phyloP scores from a whole-genome alignment of 2,329 filamentous ascomycete genomes.

The Cladosporium cucumerinum region DNA sequence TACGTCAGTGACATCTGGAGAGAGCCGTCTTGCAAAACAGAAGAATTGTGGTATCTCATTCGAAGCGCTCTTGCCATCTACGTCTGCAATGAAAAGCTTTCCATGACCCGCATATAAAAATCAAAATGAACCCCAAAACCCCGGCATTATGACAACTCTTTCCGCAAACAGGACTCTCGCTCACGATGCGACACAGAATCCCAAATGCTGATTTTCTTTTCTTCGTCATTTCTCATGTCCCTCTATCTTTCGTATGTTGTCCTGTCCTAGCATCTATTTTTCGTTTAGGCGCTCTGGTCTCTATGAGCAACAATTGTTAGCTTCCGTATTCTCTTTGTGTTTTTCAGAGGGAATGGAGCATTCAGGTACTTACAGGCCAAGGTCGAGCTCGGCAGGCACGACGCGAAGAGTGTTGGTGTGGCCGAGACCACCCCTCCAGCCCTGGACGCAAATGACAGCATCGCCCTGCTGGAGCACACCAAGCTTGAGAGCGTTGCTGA shows the following conservation, averaged over 20 bases:
- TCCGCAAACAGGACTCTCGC: not conserved
- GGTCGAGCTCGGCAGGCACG: slow-evolving; percentile 49
- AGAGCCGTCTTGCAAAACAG: not conserved
- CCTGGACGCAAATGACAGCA: slow-evolving; percentile 78
- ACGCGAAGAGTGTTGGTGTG: slow-evolving; percentile 76
- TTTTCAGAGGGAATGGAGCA: too few species aligned
- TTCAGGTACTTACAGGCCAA: slow-evolving; percentile 37
- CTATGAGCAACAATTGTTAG: not conserved
- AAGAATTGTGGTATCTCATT: slow-evolving; percentile 10
- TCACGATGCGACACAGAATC: not conserved
- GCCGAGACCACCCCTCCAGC: slow-evolving; percentile 88
- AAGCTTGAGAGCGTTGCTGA: slow-evolving; percentile 80
- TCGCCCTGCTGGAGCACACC: slow-evolving; percentile 70
- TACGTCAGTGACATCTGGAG: not conserved
- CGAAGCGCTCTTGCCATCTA: slow-evolving; percentile 1
- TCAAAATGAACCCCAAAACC: slow-evolving; percentile 1
- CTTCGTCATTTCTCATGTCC: not conserved
- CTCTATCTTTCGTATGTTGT: not conserved
- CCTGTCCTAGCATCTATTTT: slow-evolving; percentile 2
- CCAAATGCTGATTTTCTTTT: not conserved
- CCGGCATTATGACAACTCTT: not conserved
- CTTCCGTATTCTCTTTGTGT: not conserved
- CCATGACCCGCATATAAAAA: not conserved
- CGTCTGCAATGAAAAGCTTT: slow-evolving; percentile 3
- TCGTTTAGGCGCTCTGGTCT: slow-evolving; percentile 13